Base-by-base conservation (phyloP, 495 filamentous ascomycete species). In the Xylaria scruposa region DNA sequence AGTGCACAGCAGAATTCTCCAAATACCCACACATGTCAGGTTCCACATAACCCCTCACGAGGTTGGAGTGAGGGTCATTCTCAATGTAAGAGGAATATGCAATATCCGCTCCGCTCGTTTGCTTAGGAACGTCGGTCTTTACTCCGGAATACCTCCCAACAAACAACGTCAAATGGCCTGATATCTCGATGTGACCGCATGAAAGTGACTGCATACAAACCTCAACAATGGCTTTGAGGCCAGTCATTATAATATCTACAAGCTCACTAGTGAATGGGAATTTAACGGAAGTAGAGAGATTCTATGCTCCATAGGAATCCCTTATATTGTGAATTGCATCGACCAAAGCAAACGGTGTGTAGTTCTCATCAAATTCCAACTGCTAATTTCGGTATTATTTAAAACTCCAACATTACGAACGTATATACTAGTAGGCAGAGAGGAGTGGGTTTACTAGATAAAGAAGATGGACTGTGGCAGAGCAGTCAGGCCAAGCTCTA, bases 41-140 rank as follows among this genome's bases (percentile, higher is more conserved):
- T 44, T 44, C 66, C 66, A 68, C 46, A 19, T 63, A 40, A 40
- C 64, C 64, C 64, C 64, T 67, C 64, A 56, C 49, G 33, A 67
- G 59, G 42, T 33, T 24, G 8, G 29, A 17, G 46, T 31, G 19
- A 40, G 38, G 38, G 15, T 47, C 4, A n/a, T 33, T 58, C 29
- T 31, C 15, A 36, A 17, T 8, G 17, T 31, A 31, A 31, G 2
- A 59, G 56, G 29, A 21, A 59, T 33, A 13, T 54, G 24, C 12
- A 31, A 31, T 56, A 56, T 12, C 54, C 12, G 54, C 26, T 58
- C 12, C 2, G 0, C 12, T 15, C 7, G 12, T 58, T 58, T 33
- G 15, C 31, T 1, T 44, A 42, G 9, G 38, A 42, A 24, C 10
- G 31, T 12, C n/a, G 24, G 24, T 31, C 12, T 12, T 12, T 64